Percentiles rank a stretch among this genome's conserved stretches.
Evolutionary conservation across 345 rosid species (phyloP).

Genomic region (Populus ilicifolia): DNA sequence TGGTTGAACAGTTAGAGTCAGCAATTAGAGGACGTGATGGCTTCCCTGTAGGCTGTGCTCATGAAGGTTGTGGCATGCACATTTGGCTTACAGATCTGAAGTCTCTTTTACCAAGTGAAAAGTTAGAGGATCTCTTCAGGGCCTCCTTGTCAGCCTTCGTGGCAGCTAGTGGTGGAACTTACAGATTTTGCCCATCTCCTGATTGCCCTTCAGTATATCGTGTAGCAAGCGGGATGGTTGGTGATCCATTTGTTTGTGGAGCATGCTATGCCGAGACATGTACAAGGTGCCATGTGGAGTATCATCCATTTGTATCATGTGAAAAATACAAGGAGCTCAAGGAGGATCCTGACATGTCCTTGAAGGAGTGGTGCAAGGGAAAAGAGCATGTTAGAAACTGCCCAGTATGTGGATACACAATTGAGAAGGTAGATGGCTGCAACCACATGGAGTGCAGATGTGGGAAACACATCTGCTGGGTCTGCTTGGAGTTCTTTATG

Average conservation of each 20-base stretch:
- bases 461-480: constrained; percentile 91
- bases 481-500: constrained; percentile 47
- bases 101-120: constrained; percentile 53
- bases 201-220: constrained; percentile 79
- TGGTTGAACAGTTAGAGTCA: constrained; percentile 32
- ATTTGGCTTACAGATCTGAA: constrained; percentile 59
- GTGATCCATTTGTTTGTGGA: constrained; percentile 63
- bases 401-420: constrained; percentile 58
- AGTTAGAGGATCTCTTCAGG: constrained; percentile 73
- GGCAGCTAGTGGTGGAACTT: constrained; percentile 53
- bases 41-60: constrained; percentile 67
- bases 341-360: constrained; percentile 74
- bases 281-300: constrained; percentile 68
- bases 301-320: constrained; percentile 67
- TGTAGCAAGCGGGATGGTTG: constrained; percentile 36
- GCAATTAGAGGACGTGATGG: constrained; percentile 42
- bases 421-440: constrained; percentile 87
- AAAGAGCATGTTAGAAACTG: constrained; percentile 70
- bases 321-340: constrained; percentile 63
- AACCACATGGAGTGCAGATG: constrained; percentile 77
- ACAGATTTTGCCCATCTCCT: constrained; percentile 81
- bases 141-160: constrained; percentile 69
- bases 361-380: constrained; percentile 76
- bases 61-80: constrained; percentile 45
- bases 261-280: constrained; percentile 74